Evolutionary conservation across 805 yeast species (phyloP).

Genomic region (Hanseniaspora valbyensis): DNA sequence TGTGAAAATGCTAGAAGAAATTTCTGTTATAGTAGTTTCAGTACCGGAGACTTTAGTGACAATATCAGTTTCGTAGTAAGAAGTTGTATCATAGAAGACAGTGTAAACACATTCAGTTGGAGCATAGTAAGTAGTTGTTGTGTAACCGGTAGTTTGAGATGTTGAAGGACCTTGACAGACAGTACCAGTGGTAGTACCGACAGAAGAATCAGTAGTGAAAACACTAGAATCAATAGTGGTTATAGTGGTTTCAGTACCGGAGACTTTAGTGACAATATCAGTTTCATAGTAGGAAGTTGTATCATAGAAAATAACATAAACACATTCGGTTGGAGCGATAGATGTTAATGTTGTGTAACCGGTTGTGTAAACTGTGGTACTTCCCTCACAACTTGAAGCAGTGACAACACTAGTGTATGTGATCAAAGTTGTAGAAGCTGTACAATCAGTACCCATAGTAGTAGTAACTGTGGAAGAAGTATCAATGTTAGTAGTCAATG

Average conservation of each 20-base stretch:
- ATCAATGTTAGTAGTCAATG: background rate
- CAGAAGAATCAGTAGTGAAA: background rate
- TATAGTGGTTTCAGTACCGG: slow-evolving; percentile 1
- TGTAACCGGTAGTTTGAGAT: background rate
- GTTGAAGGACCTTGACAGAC: background rate
- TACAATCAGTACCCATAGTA: background rate
- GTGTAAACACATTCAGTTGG: background rate
- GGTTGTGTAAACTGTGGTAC: background rate
- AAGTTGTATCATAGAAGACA: background rate
- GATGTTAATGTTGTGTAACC: background rate
- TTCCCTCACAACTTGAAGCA: background rate
- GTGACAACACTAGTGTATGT: background rate
- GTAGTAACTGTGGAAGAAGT: background rate
- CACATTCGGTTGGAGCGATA: background rate
- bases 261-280: slow-evolving; percentile 6
- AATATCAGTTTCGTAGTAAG: background rate
- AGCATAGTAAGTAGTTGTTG: background rate
- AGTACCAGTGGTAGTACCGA: slow-evolving; percentile 1
- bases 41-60: slow-evolving; percentile 7
- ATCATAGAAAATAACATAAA: background rate
- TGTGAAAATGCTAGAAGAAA: background rate
- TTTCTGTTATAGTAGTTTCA: background rate
- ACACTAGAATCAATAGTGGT: background rate
- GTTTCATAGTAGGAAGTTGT: background rate
- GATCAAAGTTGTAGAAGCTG: background rate